Base-by-base conservation (phyloP, 2,329 filamentous ascomycete genomes). In the Arthrinium puccinioides region DNA sequence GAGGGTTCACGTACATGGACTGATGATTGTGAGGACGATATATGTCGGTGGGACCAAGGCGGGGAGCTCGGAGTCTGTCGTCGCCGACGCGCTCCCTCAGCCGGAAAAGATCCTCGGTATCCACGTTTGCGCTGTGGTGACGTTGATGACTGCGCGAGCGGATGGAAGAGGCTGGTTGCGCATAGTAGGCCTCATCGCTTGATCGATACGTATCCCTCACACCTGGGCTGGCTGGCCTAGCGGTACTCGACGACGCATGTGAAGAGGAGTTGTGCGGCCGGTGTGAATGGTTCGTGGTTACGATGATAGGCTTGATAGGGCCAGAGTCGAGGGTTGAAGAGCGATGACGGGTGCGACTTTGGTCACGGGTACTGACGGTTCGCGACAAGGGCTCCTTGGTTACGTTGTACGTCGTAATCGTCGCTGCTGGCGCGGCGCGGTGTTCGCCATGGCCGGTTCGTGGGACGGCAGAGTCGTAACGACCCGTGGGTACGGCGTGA, bases 131-230 rank as follows among this genome's bases (percentile, higher is more conserved):
- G 45, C 67, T 72, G 45, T 73, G 72, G 37, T 61, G 59, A 32
- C 61, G 64, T 36, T 64, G 59, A 38, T 66, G 59, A 53, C 68
- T 70, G 37, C 70, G 65, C 29, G 70, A 64, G 41, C 69, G 70
- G 38, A 69, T 66, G 21, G 76, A 78, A 5, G 73, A 70, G 36
- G 74, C 74, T n/a, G 76, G 76, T 44, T 76, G 66, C 21, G 74
- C 55, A 50, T 74, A 76, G 47, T 74, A 76, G 23, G 62, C 53
- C 21, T 71, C 66, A 26, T 79, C 74, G 48, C 66, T 73, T 13
- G 67, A 57, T 31, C 72, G 66, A 54, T 73, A 70, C 5, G 69
- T 57, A 38, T 77, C 72, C 44, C 69, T 60, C 32, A 26, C 23
- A 10, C 62, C 51, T 14, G 76, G 74, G 49, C 74, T 80, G 33